Conservation (phyloP, 2,329 filamentous ascomycete species). For the Macrophomina tecta region DNA sequence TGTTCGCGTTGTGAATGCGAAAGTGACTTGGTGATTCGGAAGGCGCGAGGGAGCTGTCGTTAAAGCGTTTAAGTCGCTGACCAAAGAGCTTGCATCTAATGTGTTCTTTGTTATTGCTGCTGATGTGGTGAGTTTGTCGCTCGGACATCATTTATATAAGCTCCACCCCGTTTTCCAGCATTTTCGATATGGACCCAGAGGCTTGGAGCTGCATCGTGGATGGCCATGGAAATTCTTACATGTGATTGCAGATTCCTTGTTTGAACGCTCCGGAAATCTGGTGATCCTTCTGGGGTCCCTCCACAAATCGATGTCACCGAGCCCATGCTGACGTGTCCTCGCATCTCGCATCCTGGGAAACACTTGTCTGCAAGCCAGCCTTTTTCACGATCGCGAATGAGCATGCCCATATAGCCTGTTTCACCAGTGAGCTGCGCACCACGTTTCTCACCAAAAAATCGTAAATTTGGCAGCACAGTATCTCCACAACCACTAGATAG, state of each 20-base stretch:
- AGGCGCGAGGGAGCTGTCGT: constrained; percentile 41
- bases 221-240: constrained; percentile 8
- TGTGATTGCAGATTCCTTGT: background rate
- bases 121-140: constrained; percentile 36
- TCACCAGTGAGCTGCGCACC: too few species aligned
- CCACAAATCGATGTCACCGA: background rate
- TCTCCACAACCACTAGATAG: too few species aligned
- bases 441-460: too few species aligned
- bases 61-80: constrained; percentile 32
- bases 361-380: too few species aligned
- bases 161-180: constrained; percentile 32
- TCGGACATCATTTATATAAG: constrained; percentile 38
- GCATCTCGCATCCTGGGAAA: too few species aligned
- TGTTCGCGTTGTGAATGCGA: constrained; percentile 31
- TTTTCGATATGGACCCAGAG: constrained; percentile 22
- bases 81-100: constrained; percentile 46
- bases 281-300: constrained; percentile 22
- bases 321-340: too few species aligned
- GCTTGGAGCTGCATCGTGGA: constrained; percentile 1
- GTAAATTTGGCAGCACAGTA: too few species aligned
- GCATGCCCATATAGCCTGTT: too few species aligned
- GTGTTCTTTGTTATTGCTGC: constrained; percentile 28
- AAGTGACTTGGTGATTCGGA: constrained; percentile 38
- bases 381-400: too few species aligned
- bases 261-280: background rate